phyloP scores from a whole-genome alignment of 768 basidiomycete genomes.

The Strobilomyces confusus region DNA sequence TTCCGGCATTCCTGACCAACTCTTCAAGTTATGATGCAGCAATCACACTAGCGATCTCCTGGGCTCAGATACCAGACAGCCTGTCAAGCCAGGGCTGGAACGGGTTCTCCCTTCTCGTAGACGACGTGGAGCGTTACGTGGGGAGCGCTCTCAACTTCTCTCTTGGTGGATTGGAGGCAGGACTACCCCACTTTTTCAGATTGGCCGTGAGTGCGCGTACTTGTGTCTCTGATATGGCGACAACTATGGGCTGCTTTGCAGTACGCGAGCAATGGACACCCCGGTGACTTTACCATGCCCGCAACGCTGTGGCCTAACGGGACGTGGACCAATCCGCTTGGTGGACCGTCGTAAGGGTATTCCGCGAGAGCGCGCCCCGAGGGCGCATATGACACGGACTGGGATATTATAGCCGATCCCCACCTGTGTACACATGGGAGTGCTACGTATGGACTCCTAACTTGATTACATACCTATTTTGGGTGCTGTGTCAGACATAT shows the following conservation, averaged over 20 bases:
- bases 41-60: slow-evolving; percentile 50
- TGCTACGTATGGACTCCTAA: slow-evolving; percentile 7
- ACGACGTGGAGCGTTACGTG: slow-evolving; percentile 80
- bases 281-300: slow-evolving; percentile 79
- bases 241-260: slow-evolving; percentile 24
- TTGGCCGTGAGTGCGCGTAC: slow-evolving; percentile 53
- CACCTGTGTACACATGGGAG: no score
- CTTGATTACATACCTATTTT: slow-evolving; percentile 2
- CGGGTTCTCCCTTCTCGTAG: slow-evolving; percentile 75
- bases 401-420: no score
- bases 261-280: slow-evolving; percentile 43
- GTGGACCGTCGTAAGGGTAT: slow-evolving; percentile 51
- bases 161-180: slow-evolving; percentile 54
- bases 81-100: slow-evolving; percentile 49
- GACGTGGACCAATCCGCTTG: slow-evolving; percentile 71
- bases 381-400: not conserved
- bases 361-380: not conserved
- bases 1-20: slow-evolving; percentile 73
- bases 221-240: not conserved
- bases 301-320: slow-evolving; percentile 76
- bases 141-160: slow-evolving; percentile 69
- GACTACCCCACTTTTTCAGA: slow-evolving; percentile 73
- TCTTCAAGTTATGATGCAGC: slow-evolving; percentile 60
- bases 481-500: slow-evolving; percentile 19
- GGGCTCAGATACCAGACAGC: slow-evolving; percentile 44